Evolutionary conservation across 164 flowering plant genomes (phyloP), one percentile per base, ranked within the genome.

Genomic region (Paratinospora sagittata): DNA sequence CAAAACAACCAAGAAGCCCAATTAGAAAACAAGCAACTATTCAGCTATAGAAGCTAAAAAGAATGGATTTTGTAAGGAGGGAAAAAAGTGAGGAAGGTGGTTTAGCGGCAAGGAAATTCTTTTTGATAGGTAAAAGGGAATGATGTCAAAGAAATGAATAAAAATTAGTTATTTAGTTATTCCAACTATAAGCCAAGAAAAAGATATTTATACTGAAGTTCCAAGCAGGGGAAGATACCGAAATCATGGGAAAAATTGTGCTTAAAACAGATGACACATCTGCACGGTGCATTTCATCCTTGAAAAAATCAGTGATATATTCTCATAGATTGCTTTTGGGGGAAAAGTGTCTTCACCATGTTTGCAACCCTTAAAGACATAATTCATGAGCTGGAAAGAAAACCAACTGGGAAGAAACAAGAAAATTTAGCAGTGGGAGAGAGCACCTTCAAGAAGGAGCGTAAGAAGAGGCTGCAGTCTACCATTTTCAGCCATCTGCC

Each of bases 401-500:
- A 27, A 60, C 2, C 21, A 62, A 12, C 14, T 27, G 63, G 23
- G 13, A 14, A 27, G 16, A 17, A 19, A 26, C 13, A 41, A 8
- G 0, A 13, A 66, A 65, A 34, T 0, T 11, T 23, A 2, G 34
- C 36, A 68, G 11, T n/a, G 24, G 21, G 27, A 55, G 27, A 52
- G 60, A 69, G 72, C 65, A 95, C 98, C 99, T 91, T 91, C 90
- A 72, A 92, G 97, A 2, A 95, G 77, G 41, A 85, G 79, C 3
- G 78, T 82, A 49, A 93, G 83, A 67, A 95, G 96, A 70, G 99
- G 99, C 74, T 87, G 89, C 75, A 95, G 73, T 87, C 96, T 84
- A 71, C 99, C 97, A 86, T 82, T 85, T 75, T 87, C 96, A 80
- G 99, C 99, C 99, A 95, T 92, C 82, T 92, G 96, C 69, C 79